phyloP scores from a whole-genome alignment of 2,329 filamentous ascomycete genomes.

The Nannizzia gypsea region DNA sequence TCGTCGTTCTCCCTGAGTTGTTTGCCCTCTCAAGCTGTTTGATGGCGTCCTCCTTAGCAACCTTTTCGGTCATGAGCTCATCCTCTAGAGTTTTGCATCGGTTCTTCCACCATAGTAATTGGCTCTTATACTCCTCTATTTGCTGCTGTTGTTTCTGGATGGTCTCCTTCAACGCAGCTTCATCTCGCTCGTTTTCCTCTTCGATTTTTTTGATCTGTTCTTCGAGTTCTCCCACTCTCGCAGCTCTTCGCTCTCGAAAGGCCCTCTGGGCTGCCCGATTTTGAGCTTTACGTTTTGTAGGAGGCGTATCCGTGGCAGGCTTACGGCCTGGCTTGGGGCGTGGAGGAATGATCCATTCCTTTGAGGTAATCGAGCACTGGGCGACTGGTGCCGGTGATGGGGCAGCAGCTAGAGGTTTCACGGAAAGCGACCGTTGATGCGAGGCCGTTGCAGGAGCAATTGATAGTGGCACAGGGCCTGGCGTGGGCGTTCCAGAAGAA shows the following conservation, averaged over 20 bases:
- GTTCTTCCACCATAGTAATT: constrained; percentile 36
- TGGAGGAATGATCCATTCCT: constrained; percentile 76
- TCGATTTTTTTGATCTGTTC: constrained; percentile 40
- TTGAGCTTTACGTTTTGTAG: constrained; percentile 75
- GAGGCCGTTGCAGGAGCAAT: constrained; percentile 20
- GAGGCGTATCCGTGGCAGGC: constrained; percentile 88
- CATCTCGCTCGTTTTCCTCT: constrained; percentile 34
- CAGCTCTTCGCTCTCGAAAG: constrained; percentile 87
- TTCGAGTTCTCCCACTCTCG: constrained; percentile 61
- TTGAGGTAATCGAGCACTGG: constrained; percentile 54
- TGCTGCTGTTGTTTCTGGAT: constrained; percentile 50
- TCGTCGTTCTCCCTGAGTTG: not conserved
- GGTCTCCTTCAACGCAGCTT: constrained; percentile 43
- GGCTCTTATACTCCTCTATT: constrained; percentile 51
- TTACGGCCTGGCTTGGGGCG: constrained; percentile 91
- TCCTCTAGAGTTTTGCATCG: constrained; percentile 53
- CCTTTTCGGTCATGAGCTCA: constrained; percentile 41
- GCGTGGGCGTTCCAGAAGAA: constrained; percentile 28
- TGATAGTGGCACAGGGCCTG: constrained; percentile 27
- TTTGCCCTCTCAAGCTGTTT: constrained; percentile 23
- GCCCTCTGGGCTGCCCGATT: constrained; percentile 86
- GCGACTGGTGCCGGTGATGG: constrained; percentile 27
- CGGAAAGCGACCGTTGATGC: constrained; percentile 23
- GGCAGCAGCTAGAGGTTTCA: constrained; percentile 28
- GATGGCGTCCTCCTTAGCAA: constrained; percentile 32